Conservation (phyloP, 805 yeast species). For the Saturnispora serradocipensis region DNA sequence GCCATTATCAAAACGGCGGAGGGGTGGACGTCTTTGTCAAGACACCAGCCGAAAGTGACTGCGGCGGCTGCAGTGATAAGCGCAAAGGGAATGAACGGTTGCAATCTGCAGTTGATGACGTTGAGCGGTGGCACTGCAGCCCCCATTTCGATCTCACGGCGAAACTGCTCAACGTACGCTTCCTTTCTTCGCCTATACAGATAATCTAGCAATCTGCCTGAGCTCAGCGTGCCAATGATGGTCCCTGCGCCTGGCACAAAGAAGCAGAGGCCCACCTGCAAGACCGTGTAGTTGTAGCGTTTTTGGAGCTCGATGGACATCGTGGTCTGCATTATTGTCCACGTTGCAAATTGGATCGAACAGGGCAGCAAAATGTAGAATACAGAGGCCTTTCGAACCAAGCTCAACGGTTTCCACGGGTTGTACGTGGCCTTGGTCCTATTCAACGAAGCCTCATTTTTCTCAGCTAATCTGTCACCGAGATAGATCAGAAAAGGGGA, state of each 20-base stretch:
- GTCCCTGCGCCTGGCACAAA: slow-evolving; percentile 68
- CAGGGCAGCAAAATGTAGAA: slow-evolving; percentile 41
- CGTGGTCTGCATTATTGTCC: slow-evolving; percentile 64
- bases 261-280: slow-evolving; percentile 61
- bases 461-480: slow-evolving; percentile 25
- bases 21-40: slow-evolving; percentile 38
- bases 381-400: slow-evolving; percentile 24
- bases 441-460: slow-evolving; percentile 11
- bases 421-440: slow-evolving; percentile 17
- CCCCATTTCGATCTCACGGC: slow-evolving; percentile 2
- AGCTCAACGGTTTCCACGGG: slow-evolving; percentile 19
- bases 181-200: slow-evolving; percentile 32
- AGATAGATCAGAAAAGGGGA: slow-evolving; percentile 35
- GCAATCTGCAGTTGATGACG: slow-evolving; percentile 2
- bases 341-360: slow-evolving; percentile 55
- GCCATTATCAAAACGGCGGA: slow-evolving; percentile 50
- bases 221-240: slow-evolving; percentile 45
- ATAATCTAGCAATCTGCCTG: slow-evolving; percentile 51
- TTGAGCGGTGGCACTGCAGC: neutral
- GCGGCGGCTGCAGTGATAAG: slow-evolving; percentile 27
- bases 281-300: slow-evolving; percentile 41
- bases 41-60: slow-evolving; percentile 65
- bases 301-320: slow-evolving; percentile 45
- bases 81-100: slow-evolving; percentile 10
- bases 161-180: slow-evolving; percentile 23